Percentiles rank a stretch among this genome's conserved stretches.
phyloP scores from a whole-genome alignment of 1,139 yeast genomes.

The Yamadazyma sp. region DNA sequence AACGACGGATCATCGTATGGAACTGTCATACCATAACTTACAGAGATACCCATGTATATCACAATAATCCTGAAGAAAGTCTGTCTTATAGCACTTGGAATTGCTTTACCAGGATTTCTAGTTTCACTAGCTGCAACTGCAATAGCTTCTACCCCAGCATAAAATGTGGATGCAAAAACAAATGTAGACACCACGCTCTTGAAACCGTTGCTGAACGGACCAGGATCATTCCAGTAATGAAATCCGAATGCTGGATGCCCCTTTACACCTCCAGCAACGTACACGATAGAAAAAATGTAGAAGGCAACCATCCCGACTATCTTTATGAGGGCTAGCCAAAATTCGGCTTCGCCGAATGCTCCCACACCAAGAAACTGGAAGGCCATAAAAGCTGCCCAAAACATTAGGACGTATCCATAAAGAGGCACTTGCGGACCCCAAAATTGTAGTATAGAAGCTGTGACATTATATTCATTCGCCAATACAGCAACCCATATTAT shows the following conservation, averaged over 20 bases:
- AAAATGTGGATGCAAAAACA: conserved; percentile 65
- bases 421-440: conserved; percentile 65
- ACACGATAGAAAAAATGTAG: conserved; percentile 57
- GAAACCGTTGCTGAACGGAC: conserved; percentile 53
- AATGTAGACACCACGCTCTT: conserved; percentile 69
- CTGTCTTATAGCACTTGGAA: conserved; percentile 60
- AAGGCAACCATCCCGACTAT: conserved; percentile 55
- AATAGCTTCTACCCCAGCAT: conserved; percentile 58
- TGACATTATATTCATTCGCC: conserved; percentile 59
- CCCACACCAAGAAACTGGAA: conserved; percentile 59
- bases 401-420: conserved; percentile 56
- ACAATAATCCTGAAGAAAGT: conserved; percentile 53
- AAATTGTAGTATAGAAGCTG: conserved; percentile 51
- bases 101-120: conserved; percentile 52
- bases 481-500: conserved; percentile 62
- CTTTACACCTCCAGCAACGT: conserved; percentile 66
- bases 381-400: conserved; percentile 53
- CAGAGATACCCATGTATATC: conserved; percentile 55
- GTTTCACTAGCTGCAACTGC: conserved; percentile 60
- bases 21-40: conserved; percentile 55
- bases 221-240: conserved; percentile 54
- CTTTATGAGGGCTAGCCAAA: conserved; percentile 60
- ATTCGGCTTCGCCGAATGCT: conserved; percentile 68
- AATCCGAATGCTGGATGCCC: conserved; percentile 53
- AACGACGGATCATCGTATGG: conserved; percentile 48